phyloP scores from a whole-genome alignment of 2,329 filamentous ascomycete species.

The Fusarium circinatum region DNA sequence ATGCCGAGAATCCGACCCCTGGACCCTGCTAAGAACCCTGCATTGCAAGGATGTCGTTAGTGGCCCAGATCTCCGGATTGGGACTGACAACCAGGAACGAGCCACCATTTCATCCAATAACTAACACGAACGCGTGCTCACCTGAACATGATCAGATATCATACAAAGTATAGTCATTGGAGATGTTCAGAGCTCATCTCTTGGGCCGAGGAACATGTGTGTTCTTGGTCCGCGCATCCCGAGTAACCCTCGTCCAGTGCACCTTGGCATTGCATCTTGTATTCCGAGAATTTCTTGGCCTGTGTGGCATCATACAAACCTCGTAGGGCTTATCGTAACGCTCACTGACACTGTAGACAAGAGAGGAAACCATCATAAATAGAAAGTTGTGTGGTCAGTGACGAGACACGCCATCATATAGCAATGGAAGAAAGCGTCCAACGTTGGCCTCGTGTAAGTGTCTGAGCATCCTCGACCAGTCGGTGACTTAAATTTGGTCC shows the following conservation, averaged over 20 bases:
- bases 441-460: neutral
- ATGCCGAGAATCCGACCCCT: constrained; percentile 37
- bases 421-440: neutral
- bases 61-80: constrained; percentile 34
- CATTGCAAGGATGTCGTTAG: constrained; percentile 26
- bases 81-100: constrained; percentile 30
- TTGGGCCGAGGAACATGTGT: neutral
- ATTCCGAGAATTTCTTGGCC: neutral
- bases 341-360: neutral
- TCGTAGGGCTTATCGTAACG: neutral
- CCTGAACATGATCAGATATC: neutral
- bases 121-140: neutral
- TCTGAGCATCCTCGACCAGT: neutral
- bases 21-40: constrained; percentile 37
- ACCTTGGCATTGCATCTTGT: neutral
- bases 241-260: neutral
- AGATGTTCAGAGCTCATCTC: neutral
- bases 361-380: neutral
- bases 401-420: neutral
- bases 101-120: constrained; percentile 20
- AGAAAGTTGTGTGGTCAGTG: neutral
- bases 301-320: neutral
- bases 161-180: neutral
- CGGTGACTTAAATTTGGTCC: neutral
- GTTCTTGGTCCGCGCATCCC: neutral